These are phyloP conservation scores for Letharia columbiana DNA, from an alignment of 495 filamentous ascomycete species.

Conservation along the genomic window DNA sequence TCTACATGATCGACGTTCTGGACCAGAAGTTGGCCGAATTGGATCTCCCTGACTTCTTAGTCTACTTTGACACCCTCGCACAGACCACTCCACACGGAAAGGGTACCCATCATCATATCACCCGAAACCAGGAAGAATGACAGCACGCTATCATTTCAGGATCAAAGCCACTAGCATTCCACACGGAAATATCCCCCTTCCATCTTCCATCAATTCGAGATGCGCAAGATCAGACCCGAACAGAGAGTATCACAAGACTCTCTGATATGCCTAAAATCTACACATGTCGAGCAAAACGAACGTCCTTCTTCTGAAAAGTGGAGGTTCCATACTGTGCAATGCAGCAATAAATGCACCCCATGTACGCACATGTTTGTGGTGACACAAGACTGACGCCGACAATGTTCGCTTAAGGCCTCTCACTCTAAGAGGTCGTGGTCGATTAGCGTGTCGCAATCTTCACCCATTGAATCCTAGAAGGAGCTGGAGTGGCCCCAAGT, in stretches of 20 bases:
- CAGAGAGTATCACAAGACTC: not conserved
- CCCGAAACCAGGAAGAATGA: not conserved
- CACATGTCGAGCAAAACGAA: not conserved
- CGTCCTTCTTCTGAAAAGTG: not conserved
- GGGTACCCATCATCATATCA: not conserved
- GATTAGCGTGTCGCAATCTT: not conserved
- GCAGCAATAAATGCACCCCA: not conserved
- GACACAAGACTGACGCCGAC: not conserved
- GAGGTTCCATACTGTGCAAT: not conserved
- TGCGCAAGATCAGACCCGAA: not conserved
- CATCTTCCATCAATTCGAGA: not conserved
- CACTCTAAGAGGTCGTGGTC: not conserved
- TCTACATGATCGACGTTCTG: not conserved
- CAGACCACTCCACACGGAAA: not conserved
- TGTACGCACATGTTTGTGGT: no score
- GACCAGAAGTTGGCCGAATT: not conserved
- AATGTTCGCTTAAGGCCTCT: not conserved
- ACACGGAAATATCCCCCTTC: not conserved
- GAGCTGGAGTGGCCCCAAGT: not conserved
- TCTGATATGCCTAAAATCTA: accelerated
- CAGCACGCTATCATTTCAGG: not conserved
- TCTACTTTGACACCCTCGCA: not conserved
- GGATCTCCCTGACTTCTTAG: not conserved
- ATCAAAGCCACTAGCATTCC: not conserved
- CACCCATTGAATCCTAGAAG: no score